A percentile compares a stretch with the other conserved stretches of the same genome.
Evolutionary conservation across 1,284 basidiomycete genomes (phyloP).

Genomic region (Puccinia triticina): DNA sequence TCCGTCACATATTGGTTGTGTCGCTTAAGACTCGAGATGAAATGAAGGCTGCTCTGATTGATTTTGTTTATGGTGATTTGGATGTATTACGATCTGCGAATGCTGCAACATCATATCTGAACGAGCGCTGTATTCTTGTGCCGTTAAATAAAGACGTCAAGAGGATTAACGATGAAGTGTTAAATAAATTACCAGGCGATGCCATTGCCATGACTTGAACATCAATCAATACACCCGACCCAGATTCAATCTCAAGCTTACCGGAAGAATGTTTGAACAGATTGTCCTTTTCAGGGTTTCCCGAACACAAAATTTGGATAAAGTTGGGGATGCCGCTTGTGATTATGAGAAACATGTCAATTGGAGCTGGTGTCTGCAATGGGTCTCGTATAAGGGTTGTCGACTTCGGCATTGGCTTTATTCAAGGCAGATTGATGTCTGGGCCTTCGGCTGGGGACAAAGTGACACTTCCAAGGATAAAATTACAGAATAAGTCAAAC

Average conservation of each 20-base stretch:
- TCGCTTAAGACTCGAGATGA: too few relatives aligned
- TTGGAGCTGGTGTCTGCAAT: not conserved
- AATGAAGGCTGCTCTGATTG: not conserved
- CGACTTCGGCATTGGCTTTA: not conserved
- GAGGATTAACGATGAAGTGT: not conserved
- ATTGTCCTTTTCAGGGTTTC: not conserved
- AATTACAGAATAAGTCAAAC: not conserved
- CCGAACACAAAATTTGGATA: not conserved
- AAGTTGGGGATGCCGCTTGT: not conserved
- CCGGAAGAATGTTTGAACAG: conserved; percentile 14
- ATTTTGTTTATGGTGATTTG: not conserved
- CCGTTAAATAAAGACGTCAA: too few relatives aligned
- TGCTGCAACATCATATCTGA: not conserved
- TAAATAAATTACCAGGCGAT: not conserved
- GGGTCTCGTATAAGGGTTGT: not conserved
- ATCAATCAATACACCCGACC: not conserved
- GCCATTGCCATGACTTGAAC: not conserved
- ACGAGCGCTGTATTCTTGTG: not conserved
- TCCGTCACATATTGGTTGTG: too few relatives aligned
- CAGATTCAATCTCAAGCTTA: not conserved
- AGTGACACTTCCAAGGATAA: not conserved
- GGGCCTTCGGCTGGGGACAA: not conserved
- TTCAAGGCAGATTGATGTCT: not conserved
- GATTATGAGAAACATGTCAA: too few relatives aligned
- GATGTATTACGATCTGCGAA: not conserved